Base-by-base conservation (phyloP, 805 yeast species). In the Isabelozyma heimii region DNA sequence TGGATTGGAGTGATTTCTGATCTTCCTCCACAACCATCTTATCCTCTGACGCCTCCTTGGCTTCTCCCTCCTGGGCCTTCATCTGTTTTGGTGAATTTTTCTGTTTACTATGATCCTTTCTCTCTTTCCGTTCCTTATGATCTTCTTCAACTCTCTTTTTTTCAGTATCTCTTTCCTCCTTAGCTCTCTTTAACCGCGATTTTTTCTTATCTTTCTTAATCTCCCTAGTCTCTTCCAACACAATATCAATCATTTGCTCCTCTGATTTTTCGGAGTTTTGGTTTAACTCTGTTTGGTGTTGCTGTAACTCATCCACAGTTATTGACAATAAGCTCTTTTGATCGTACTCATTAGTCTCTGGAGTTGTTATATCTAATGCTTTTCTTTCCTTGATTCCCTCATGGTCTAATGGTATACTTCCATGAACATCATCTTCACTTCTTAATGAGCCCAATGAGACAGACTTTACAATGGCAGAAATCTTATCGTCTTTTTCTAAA, bases 1-100 rank as follows among this genome's bases (percentile, higher is more conserved):
- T 69, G 8, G 72, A 58, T 51, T 63, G 67, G 8, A 54, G 44
- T 4, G 63, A 62, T 47, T 66, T 66, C 13, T 56, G 58, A 13
- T 58, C 59, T 35, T 56, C 55, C 7, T 47, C 56, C 13, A 45
- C 51, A 9, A 39, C 51, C 13, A 20, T 20, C 24, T 20, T 20
- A 6, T 20, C 44, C 7, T 28, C 51, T 14, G 30, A 27, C 33
- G 26, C 28, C 37, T 3, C 20, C 27, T 43, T 37, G 28, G 35
- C 40, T 37, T 35, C 17, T 37, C 35, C 9, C 20, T 20, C 30
- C 30, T 39, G 14, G 8, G 39, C 5, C 8, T 45, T 33, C 14
- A 8, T 39, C 26, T 33, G 37, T 15, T 20, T 13, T 6, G 17
- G 20, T 3, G 14, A n/a, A 9, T 38, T 43, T 20, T 43, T 39